Conservation (phyloP, 2,329 filamentous ascomycete genomes). For the Capronia americana region DNA sequence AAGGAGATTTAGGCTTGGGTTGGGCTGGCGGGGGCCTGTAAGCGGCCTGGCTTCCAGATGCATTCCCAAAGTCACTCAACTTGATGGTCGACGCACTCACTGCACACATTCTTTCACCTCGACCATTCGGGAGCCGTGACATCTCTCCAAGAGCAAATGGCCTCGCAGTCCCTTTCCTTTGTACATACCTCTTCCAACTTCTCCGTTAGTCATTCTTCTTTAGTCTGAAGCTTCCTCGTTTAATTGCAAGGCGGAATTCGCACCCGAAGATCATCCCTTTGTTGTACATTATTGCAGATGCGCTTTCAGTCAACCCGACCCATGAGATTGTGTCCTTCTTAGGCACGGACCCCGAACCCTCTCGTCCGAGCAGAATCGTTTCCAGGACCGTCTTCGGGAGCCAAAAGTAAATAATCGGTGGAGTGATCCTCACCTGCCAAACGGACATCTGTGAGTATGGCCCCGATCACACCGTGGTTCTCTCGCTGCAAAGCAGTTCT, state of each 20-base stretch:
- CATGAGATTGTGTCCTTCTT: constrained; percentile 3
- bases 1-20: constrained; percentile 9
- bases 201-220: constrained; percentile 6
- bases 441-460: constrained; percentile 8
- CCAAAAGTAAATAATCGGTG: neutral
- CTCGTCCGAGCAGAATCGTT: neutral
- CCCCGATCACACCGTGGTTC: constrained; percentile 6
- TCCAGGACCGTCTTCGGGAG: constrained; percentile 2
- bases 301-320: constrained; percentile 1
- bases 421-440: constrained; percentile 7
- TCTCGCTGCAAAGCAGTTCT: constrained; percentile 5
- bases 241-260: constrained; percentile 15
- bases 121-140: constrained; percentile 4
- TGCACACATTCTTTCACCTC: constrained; percentile 6
- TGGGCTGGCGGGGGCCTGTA: constrained; percentile 9
- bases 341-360: constrained; percentile 2
- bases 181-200: constrained; percentile 23
- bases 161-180: constrained; percentile 21
- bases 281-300: constrained; percentile 17
- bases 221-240: constrained; percentile 5
- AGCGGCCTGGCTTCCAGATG: constrained; percentile 3
- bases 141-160: constrained; percentile 16
- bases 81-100: neutral
- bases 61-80: neutral
- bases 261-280: constrained; percentile 12